Conservation (phyloP, 164 flowering plant species). For the Brasenia schreberi region DNA sequence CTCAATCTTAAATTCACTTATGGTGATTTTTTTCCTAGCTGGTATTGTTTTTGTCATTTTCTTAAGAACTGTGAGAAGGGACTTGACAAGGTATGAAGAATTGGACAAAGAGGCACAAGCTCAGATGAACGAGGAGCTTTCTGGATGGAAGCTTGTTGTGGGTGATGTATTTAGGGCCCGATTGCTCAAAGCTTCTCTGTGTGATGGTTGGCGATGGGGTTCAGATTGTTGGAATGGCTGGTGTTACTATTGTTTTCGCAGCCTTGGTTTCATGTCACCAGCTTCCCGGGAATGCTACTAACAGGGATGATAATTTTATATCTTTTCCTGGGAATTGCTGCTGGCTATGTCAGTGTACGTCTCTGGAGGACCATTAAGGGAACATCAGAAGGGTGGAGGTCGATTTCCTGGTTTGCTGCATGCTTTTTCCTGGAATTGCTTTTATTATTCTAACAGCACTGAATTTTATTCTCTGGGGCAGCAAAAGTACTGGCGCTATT, state of each 20-base stretch:
- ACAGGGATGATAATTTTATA: constrained; percentile 27
- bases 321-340: constrained; percentile 26
- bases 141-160: constrained; percentile 66
- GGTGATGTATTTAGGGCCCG: constrained; percentile 56
- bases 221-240: constrained; percentile 30
- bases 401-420: constrained; percentile 24
- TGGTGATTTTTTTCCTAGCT: constrained; percentile 48
- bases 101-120: constrained; percentile 61
- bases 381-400: constrained; percentile 24
- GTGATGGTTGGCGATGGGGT: constrained; percentile 33
- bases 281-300: constrained; percentile 29
- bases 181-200: constrained; percentile 19
- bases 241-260: constrained; percentile 28
- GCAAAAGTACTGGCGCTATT: constrained; percentile 33
- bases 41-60: constrained; percentile 49
- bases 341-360: constrained; percentile 27
- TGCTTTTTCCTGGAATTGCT: constrained; percentile 30
- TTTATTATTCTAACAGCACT: constrained; percentile 17
- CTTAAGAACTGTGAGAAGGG: constrained; percentile 29
- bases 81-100: constrained; percentile 38
- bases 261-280: constrained; percentile 35
- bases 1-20: constrained; percentile 45
- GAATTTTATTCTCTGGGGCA: constrained; percentile 28
- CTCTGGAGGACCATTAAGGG: constrained; percentile 30
- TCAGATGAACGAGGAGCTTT: constrained; percentile 65